phyloP scores from a whole-genome alignment of 192 early-diverging fungal genomes.

The Kickxella alabastrina region DNA sequence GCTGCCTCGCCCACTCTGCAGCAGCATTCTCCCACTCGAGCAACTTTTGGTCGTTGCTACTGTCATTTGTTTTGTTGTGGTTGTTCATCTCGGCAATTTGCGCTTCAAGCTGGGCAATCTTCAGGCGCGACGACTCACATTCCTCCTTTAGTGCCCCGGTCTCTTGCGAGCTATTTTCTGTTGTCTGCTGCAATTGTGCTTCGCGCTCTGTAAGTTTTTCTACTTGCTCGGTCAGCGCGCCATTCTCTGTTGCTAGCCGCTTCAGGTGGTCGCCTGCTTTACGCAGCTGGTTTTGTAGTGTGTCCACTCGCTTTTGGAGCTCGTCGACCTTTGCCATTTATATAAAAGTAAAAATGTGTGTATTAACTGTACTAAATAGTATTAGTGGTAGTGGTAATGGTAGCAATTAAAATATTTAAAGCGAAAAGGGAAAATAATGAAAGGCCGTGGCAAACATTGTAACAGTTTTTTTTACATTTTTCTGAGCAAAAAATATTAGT shows the following conservation, averaged over 20 bases:
- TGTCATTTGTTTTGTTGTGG: conserved; percentile 12
- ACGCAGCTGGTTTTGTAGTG: conserved; percentile 48
- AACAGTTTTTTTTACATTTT: no score
- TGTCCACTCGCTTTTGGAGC: conserved; percentile 45
- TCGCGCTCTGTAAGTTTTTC: conserved; percentile 39
- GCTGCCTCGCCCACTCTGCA: conserved; percentile 17
- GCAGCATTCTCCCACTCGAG: conserved; percentile 36
- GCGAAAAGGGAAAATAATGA: not conserved
- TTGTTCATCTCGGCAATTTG: conserved; percentile 17
- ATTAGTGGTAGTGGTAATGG: not conserved
- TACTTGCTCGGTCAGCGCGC: conserved; percentile 37
- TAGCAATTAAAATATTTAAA: not conserved
- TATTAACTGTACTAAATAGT: not conserved
- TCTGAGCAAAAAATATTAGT: no score
- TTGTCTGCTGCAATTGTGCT: conserved; percentile 16
- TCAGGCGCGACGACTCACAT: conserved; percentile 4
- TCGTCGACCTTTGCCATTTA: conserved; percentile 36
- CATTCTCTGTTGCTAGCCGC: conserved; percentile 55
- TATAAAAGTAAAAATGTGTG: not conserved
- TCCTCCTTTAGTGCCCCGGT: not conserved
- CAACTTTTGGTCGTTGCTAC: conserved; percentile 4
- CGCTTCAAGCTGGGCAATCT: conserved; percentile 12
- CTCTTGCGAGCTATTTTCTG: conserved; percentile 8
- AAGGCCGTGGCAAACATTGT: no score
- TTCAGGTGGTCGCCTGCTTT: conserved; percentile 52